Evolutionary conservation across 768 basidiomycete species (phyloP), one percentile per base, ranked within the genome.

Genomic region (Lactarius psammicola): DNA sequence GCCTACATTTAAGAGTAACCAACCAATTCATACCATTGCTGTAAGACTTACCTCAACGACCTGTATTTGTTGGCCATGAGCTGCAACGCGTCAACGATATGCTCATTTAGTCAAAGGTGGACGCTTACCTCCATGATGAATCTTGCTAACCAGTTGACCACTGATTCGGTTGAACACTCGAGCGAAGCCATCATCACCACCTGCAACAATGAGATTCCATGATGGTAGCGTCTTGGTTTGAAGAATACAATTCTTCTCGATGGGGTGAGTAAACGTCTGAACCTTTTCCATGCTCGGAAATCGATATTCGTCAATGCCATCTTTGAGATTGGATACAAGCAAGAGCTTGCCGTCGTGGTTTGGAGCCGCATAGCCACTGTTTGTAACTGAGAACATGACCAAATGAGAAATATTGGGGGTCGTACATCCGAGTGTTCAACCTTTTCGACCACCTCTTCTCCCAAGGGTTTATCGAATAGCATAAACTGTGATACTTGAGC

Each of bases 161-260:
- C 59, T 60, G n/a, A 51, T 60, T n/a, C 46, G 11, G 26, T 60
- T 60, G 59, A 60, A 60, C 31, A 60, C 30, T 10, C 33, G n/a
- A 60, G 59, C 46, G 30, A 33, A 49, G 33, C 59, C 59, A 17
- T 51, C 11, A 36, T 60, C 33, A 20, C 59, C 46, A 36, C 59
- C 59, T 30, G 59, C 11, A 15, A 60, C 59, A 5, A 60, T 31
- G 31, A 60, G 59, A 26, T 60, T 49, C 59, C 44, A 33, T 11
- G 20, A 49, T 28, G 59, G 33, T 15, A 51, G 33, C 31, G 15
- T 15, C 31, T 26, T 51, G n/a, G 46, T 34, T 36, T 60, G 59
- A 15, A 60, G 46, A 23, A 60, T 60, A 15, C 26, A 36, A 23
- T 60, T 60, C 4, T 23, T 49, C 23, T 51, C 23, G 34, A 60